A percentile compares a stretch with the other conserved stretches of the same genome.
phyloP scores from a whole-genome alignment of 2,329 filamentous ascomycete species.

The Exserohilum turcica region DNA sequence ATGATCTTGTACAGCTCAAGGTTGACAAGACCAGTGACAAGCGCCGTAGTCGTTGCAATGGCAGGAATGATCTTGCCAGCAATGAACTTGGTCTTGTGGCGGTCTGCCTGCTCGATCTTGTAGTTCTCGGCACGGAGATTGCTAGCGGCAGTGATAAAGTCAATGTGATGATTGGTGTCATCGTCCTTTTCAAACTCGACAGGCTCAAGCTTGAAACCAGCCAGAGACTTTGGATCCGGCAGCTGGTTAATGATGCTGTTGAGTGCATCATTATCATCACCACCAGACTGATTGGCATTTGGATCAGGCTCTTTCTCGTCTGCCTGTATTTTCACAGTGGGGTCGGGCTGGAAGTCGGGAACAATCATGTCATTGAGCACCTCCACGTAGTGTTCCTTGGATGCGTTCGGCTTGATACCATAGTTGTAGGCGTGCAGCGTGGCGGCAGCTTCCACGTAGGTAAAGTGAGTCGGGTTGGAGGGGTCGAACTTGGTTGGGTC shows the following conservation, averaged over 20 bases:
- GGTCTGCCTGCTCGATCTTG: constrained; percentile 89
- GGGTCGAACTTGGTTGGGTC: constrained; percentile 88
- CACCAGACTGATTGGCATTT: constrained; percentile 67
- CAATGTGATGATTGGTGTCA: constrained; percentile 96
- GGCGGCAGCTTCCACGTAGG: constrained; percentile 84
- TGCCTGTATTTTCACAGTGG: constrained; percentile 94
- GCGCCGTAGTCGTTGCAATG: constrained; percentile 93
- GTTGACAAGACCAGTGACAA: constrained; percentile 91
- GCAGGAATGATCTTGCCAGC: constrained; percentile 99
- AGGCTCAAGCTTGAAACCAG: constrained; percentile 85
- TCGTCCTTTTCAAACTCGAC: constrained; percentile 99
- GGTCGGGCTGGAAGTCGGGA: constrained; percentile 89
- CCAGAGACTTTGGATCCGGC: constrained; percentile 77
- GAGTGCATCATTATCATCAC: constrained; percentile 78
- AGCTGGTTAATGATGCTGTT: constrained; percentile 73
- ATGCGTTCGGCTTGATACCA: constrained; percentile 83
- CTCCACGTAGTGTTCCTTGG: constrained; percentile 73
- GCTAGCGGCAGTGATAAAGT: constrained; percentile 97
- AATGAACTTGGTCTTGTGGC: constrained; percentile 99
- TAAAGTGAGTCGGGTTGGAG: constrained; percentile 82
- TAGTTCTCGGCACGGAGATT: constrained; percentile 98
- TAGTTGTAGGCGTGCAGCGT: constrained; percentile 98
- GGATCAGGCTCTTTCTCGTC: constrained; percentile 95
- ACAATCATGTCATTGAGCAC: constrained; percentile 92
- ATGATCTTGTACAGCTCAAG: constrained; percentile 96